phyloP scores from a whole-genome alignment of 225 moss, liverwort and hornwort species.

The Polytrichum commune region DNA sequence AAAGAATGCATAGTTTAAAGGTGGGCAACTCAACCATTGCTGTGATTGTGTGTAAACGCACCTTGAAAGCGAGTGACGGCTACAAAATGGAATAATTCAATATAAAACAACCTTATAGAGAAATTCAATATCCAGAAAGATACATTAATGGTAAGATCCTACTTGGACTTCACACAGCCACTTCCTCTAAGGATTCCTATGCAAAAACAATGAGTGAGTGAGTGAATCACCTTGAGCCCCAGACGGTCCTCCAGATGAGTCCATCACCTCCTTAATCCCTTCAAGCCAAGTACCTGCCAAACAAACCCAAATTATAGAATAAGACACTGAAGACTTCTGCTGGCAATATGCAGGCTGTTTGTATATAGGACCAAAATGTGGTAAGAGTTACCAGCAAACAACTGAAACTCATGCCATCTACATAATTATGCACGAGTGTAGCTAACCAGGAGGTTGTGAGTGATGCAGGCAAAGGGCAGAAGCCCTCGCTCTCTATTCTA shows the following conservation, averaged over 20 bases:
- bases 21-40: too few relatives aligned
- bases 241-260: slow-evolving; percentile 53
- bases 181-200: neutral
- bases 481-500: too few relatives aligned
- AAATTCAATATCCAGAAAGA: too few relatives aligned
- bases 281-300: slow-evolving; percentile 57
- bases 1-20: too few relatives aligned
- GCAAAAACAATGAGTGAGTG: neutral
- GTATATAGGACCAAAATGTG: neutral
- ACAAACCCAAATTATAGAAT: neutral
- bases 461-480: too few relatives aligned
- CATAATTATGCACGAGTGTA: too few relatives aligned
- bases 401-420: neutral
- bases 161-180: neutral
- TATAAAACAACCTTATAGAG: too few relatives aligned
- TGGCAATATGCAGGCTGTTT: neutral
- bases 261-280: slow-evolving; percentile 52
- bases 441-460: too few relatives aligned
- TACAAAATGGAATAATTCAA: too few relatives aligned
- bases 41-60: too few relatives aligned
- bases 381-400: neutral
- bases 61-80: too few relatives aligned
- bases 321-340: neutral
- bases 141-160: neutral
- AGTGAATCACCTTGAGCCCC: slow-evolving; percentile 48